phyloP scores from a whole-genome alignment of 2,329 filamentous ascomycete genomes.

The Trichoderma breve region DNA sequence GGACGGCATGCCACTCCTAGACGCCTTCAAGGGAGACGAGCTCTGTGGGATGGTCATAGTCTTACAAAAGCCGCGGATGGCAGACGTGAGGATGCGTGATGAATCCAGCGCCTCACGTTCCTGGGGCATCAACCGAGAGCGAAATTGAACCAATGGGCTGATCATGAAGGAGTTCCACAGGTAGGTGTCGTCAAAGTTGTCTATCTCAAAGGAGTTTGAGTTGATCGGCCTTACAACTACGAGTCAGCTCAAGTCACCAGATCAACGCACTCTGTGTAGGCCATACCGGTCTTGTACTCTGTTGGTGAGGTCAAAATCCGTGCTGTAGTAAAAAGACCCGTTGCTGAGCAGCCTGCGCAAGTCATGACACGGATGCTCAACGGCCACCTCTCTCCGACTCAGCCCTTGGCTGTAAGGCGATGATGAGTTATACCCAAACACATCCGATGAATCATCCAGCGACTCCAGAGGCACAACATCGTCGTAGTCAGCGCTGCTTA shows the following conservation, averaged over 20 bases:
- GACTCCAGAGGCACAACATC: constrained; percentile 61
- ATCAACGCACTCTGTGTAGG: neutral
- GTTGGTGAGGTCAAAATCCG: constrained; percentile 96
- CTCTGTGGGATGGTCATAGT: constrained; percentile 81
- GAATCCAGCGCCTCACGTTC: constrained; percentile 80
- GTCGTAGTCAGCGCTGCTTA: constrained; percentile 85
- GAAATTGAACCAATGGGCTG: constrained; percentile 83
- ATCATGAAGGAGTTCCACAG: constrained; percentile 99
- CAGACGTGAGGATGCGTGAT: constrained; percentile 85
- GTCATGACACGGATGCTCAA: constrained; percentile 87
- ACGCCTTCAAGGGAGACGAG: constrained; percentile 65
- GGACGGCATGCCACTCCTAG: constrained; percentile 71
- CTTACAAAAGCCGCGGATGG: constrained; percentile 87
- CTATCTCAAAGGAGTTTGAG: constrained; percentile 78
- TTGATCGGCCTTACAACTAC: constrained; percentile 62
- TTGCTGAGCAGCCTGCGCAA: constrained; percentile 89
- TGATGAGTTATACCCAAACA: constrained; percentile 48
- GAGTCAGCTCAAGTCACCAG: constrained; percentile 19
- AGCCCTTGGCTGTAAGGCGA: constrained; percentile 42
- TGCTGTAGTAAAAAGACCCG: constrained; percentile 96
- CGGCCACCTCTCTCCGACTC: constrained; percentile 64
- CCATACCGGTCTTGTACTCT: constrained; percentile 78
- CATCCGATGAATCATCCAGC: constrained; percentile 51
- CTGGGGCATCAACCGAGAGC: constrained; percentile 70
- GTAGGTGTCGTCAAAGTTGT: constrained; percentile 88